These are phyloP conservation scores for Crithidia acanthocephali DNA, from an alignment of 208 protist species.

Conservation along the genomic window DNA sequence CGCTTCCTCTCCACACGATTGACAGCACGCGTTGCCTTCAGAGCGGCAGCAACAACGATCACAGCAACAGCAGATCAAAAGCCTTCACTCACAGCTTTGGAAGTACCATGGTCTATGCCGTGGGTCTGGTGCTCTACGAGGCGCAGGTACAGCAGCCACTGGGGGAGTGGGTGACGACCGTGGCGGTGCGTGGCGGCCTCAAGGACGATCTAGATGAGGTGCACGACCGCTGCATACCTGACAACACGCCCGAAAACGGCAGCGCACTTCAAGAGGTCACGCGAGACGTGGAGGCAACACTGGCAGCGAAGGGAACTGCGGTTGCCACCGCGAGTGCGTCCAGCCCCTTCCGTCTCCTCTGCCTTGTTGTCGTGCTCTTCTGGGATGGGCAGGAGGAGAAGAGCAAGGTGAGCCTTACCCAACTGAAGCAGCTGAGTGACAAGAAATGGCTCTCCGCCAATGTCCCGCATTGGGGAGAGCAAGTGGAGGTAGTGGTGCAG, in stretches of 20 bases:
- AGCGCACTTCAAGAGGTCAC: not conserved
- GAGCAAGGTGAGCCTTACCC: slow-evolving; percentile 61
- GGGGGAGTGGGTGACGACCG: slow-evolving; percentile 38
- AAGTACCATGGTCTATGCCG: slow-evolving; percentile 12
- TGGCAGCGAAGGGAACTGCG: slow-evolving; percentile 3
- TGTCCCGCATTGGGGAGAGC: slow-evolving; percentile 14
- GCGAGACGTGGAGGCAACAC: not conserved
- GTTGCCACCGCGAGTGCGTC: not conserved
- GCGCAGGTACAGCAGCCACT: slow-evolving; percentile 34
- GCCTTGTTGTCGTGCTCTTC: slow-evolving; percentile 71
- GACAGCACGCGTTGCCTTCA: no score
- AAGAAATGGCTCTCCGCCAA: slow-evolving; percentile 14
- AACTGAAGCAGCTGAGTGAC: slow-evolving; percentile 59
- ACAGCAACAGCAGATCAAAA: no score
- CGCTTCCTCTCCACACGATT: no score
- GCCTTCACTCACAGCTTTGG: no score
- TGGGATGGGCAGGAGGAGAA: slow-evolving; percentile 73
- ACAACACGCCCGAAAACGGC: not conserved
- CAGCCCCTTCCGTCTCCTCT: slow-evolving; percentile 11
- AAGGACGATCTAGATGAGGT: slow-evolving; percentile 27
- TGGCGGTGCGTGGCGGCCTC: slow-evolving; percentile 16
- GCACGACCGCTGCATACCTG: slow-evolving; percentile 9
- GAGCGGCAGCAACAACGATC: no score
- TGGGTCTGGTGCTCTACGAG: slow-evolving; percentile 49
- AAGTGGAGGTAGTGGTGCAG: slow-evolving; percentile 78